Conservation (phyloP, 495 filamentous ascomycete genomes). For the Peziza echinospora region DNA sequence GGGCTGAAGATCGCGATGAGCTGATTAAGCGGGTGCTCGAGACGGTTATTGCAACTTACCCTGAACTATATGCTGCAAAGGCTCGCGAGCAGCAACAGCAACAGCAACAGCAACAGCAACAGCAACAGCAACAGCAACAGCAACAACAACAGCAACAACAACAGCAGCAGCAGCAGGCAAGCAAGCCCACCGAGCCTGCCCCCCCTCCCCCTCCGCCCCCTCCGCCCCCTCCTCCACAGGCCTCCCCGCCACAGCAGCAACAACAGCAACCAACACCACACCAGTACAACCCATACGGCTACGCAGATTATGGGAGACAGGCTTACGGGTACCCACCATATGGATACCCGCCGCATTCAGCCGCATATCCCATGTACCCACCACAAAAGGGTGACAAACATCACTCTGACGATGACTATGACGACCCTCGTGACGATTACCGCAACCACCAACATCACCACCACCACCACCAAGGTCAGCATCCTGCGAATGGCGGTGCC, state of each 20-base stretch:
- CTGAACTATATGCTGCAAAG: neutral
- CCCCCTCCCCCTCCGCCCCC: constrained; percentile 1
- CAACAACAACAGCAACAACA: constrained; percentile 5
- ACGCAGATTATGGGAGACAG: too few relatives aligned
- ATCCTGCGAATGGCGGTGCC: neutral
- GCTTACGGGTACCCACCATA: neutral
- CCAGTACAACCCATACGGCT: too few relatives aligned
- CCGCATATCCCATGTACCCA: neutral
- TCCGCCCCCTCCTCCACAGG: neutral
- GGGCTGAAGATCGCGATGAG: neutral
- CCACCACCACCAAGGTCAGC: neutral
- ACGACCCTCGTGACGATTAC: neutral
- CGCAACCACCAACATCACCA: neutral
- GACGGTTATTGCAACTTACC: neutral
- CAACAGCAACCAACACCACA: neutral
- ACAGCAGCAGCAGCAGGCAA: constrained; percentile 4
- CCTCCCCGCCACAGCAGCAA: too few relatives aligned
- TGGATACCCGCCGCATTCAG: neutral
- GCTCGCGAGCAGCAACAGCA: constrained; percentile 7
- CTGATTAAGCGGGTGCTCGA: neutral
- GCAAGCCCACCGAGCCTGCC: too few relatives aligned
- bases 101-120: too few relatives aligned
- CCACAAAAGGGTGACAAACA: neutral
- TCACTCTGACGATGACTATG: too few relatives aligned
- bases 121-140: constrained; percentile 8